Conservation (phyloP, 1,139 yeast genomes). For the Casaregolazyma lundiana region DNA sequence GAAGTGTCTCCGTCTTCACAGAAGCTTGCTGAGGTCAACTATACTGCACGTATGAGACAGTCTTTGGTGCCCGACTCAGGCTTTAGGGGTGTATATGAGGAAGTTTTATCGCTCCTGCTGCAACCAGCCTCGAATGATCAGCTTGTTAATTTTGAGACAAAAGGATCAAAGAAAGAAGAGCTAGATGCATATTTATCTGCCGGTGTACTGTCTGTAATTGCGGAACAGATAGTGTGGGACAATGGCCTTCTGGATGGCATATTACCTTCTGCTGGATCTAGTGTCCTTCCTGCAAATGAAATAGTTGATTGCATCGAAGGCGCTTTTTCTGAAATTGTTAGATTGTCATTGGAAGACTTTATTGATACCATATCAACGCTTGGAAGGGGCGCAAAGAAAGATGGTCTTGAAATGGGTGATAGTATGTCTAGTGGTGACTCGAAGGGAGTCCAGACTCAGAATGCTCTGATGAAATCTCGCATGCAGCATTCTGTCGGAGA, state of each 20-base stretch:
- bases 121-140: neutral
- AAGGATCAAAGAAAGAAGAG: neutral
- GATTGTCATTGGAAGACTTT: conserved; percentile 19
- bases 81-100: neutral
- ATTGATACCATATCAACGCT: conserved; percentile 11
- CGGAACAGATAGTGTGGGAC: conserved; percentile 44
- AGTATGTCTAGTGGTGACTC: neutral
- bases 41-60: neutral
- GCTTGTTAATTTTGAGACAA: neutral
- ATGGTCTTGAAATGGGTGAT: neutral
- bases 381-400: conserved; percentile 1
- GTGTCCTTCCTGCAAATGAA: conserved; percentile 17
- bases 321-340: conserved; percentile 19
- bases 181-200: conserved; percentile 2
- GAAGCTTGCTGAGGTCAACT: too few species aligned
- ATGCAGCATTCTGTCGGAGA: neutral
- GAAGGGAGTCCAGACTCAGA: neutral
- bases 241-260: conserved; percentile 23
- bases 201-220: neutral
- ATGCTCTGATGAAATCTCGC: neutral
- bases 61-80: neutral
- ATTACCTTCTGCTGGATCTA: conserved; percentile 10
- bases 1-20: neutral
- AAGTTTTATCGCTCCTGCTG: neutral
- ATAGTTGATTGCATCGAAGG: conserved; percentile 15